phyloP scores from a whole-genome alignment of 2,329 filamentous ascomycete species.

The Aureobasidium vineae region DNA sequence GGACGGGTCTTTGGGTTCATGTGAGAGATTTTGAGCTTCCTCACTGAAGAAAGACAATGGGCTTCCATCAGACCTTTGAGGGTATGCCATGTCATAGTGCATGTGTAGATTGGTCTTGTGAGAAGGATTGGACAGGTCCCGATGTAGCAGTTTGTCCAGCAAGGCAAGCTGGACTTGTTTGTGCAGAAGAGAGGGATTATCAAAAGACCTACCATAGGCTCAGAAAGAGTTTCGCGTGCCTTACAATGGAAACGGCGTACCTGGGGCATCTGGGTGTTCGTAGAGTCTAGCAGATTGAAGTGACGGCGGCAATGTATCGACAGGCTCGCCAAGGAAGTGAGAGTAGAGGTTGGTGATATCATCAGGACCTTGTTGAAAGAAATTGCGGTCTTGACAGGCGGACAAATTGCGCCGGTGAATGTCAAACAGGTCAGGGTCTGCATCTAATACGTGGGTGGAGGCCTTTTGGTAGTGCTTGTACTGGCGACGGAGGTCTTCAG shows the following conservation, averaged over 20 bases:
- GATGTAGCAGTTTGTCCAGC: slow-evolving; percentile 71
- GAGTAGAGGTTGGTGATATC: slow-evolving; percentile 41
- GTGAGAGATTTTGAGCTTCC: slow-evolving; percentile 34
- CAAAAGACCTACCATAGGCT: slow-evolving; percentile 59
- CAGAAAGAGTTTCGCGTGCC: slow-evolving; percentile 5
- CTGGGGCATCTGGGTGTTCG: slow-evolving; percentile 65
- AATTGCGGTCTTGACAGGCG: slow-evolving; percentile 33
- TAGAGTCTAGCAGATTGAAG: slow-evolving; percentile 41
- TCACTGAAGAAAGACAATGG: slow-evolving; percentile 58
- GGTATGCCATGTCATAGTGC: slow-evolving; percentile 71
- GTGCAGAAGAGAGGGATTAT: slow-evolving; percentile 72
- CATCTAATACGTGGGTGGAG: slow-evolving; percentile 48
- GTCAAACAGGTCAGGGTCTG: slow-evolving; percentile 51
- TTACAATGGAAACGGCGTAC: slow-evolving; percentile 46
- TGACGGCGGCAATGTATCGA: background rate
- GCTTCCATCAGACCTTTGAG: slow-evolving; percentile 34
- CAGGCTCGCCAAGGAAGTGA: slow-evolving; percentile 30
- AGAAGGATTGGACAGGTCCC: slow-evolving; percentile 67
- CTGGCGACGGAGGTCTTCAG: slow-evolving; percentile 63
- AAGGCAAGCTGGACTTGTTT: slow-evolving; percentile 65
- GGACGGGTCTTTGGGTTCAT: slow-evolving; percentile 63
- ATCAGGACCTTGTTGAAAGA: slow-evolving; percentile 43
- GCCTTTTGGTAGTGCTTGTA: slow-evolving; percentile 72
- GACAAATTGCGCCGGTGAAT: slow-evolving; percentile 34
- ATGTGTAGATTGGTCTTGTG: slow-evolving; percentile 91